Evolutionary conservation across 345 rosid species (phyloP).

Genomic region (Cardiospermum halicacabum): DNA sequence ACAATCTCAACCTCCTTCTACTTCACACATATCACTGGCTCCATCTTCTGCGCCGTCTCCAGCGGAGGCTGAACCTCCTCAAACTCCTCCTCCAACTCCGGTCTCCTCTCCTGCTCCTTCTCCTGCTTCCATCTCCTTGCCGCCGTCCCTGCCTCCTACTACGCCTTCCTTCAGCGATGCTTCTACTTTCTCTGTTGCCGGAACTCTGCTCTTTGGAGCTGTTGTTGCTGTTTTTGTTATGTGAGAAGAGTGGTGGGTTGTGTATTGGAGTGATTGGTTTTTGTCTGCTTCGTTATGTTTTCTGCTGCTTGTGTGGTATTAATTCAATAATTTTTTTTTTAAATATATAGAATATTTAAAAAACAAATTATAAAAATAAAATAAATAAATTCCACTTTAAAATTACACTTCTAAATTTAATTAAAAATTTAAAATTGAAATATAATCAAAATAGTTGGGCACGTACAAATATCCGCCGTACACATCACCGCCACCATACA

Average conservation of each 20-base stretch:
- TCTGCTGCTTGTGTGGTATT: background rate
- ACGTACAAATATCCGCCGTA: too few species aligned
- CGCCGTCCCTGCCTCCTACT: conserved; percentile 21
- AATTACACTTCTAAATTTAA: too few species aligned
- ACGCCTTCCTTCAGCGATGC: conserved; percentile 4
- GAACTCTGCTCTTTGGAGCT: conserved; percentile 5
- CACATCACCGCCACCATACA: too few species aligned
- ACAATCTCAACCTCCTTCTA: conserved; percentile 14
- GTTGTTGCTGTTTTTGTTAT: conserved; percentile 20
- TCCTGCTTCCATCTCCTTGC: conserved; percentile 4
- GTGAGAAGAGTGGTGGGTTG: background rate
- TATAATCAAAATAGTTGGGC: too few species aligned
- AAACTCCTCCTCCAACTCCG: conserved; percentile 12
- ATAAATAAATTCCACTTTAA: too few species aligned
- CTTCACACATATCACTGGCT: background rate
- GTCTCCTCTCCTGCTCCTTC: conserved; percentile 16
- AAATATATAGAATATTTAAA: background rate
- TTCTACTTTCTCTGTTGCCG: conserved; percentile 6
- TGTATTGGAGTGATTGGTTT: background rate
- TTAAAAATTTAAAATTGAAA: too few species aligned
- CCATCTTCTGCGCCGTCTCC: background rate
- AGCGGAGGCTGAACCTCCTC: background rate
- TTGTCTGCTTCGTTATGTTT: background rate
- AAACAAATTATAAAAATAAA: too few species aligned
- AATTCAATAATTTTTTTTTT: too few species aligned